These are phyloP conservation scores for Taphrina pruni DNA, from an alignment of 1,139 yeast genomes.

Conservation along the genomic window DNA sequence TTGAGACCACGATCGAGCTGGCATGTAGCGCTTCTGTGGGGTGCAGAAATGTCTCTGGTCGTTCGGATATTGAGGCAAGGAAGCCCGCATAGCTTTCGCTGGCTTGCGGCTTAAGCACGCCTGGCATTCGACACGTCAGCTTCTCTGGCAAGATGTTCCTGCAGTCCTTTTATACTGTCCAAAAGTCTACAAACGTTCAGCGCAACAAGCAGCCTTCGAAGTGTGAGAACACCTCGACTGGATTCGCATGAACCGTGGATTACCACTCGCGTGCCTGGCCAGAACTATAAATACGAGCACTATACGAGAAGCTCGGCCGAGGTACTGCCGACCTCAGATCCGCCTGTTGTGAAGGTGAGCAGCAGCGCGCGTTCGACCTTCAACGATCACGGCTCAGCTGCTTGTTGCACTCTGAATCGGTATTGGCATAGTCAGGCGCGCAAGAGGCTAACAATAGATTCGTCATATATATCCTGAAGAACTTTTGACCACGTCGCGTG, in stretches of 20 bases:
- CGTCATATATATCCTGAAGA: background rate
- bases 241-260: background rate
- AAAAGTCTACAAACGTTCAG: no score
- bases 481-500: no score
- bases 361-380: background rate
- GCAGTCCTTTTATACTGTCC: no score
- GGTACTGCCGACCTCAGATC: background rate
- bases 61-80: conserved; percentile 6
- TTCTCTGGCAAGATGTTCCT: no score
- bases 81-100: conserved; percentile 11
- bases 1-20: conserved; percentile 34
- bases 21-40: conserved; percentile 42
- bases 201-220: no score
- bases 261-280: conserved; percentile 8
- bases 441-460: no score
- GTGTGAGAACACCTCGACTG: no score
- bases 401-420: no score
- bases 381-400: background rate
- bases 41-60: conserved; percentile 40
- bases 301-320: background rate
- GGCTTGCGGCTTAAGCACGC: background rate
- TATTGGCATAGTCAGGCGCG: no score
- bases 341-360: no score
- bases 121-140: background rate
- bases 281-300: background rate